Percentiles rank a stretch among this genome's conserved stretches.
phyloP scores from a whole-genome alignment of 176 grass and related monocot species.

The Saccharum officinarum region DNA sequence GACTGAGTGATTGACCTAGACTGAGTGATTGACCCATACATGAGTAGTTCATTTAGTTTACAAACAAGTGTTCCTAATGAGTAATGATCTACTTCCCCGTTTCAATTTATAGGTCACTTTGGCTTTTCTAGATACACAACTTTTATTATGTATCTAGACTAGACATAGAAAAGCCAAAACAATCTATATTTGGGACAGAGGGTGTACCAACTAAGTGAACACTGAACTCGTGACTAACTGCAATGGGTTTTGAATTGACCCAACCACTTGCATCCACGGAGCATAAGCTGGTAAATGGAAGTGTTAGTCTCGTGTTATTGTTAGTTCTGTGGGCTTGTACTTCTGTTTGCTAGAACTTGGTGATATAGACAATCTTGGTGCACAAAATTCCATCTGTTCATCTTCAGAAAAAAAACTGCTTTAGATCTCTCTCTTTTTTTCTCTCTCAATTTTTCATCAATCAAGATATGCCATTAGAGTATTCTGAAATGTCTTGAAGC shows the following conservation, averaged over 20 bases:
- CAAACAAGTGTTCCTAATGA: neutral
- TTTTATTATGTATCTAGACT: too few species aligned
- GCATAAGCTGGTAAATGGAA: neutral
- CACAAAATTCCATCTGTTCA: neutral
- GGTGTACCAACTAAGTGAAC: neutral
- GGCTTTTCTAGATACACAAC: too few species aligned
- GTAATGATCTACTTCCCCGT: neutral
- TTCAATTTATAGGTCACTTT: too few species aligned
- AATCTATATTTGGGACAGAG: too few species aligned
- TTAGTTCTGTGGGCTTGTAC: neutral
- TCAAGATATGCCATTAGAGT: neutral
- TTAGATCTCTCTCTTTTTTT: neutral
- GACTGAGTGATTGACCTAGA: neutral
- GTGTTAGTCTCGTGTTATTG: neutral
- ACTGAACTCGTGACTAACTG: neutral
- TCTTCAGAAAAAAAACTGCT: slow-evolving; percentile 7
- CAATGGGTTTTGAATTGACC: neutral
- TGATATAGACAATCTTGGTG: neutral
- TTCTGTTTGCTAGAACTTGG: slow-evolving; percentile 2
- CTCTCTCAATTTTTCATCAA: neutral
- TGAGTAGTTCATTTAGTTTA: neutral
- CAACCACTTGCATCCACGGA: neutral
- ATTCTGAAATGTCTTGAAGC: neutral
- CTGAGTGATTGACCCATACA: neutral
- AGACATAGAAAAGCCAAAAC: too few species aligned